Evolutionary conservation across 352 stramenopile genomes (phyloP).

Genomic region (Nothophytophthora sp.): DNA sequence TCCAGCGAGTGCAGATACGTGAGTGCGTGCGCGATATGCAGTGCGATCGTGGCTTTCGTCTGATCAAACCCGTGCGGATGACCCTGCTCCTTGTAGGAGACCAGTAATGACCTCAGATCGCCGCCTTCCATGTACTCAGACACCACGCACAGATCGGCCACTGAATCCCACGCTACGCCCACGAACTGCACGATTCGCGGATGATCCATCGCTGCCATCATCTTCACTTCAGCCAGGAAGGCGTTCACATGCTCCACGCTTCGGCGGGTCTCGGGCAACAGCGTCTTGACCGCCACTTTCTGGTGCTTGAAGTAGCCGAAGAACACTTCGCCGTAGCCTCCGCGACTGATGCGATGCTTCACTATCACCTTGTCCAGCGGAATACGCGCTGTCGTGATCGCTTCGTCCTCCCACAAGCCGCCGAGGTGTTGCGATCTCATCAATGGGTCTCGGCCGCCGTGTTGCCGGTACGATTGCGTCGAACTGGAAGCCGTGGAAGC

Average conservation of each 20-base stretch:
- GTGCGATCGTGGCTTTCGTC: no score
- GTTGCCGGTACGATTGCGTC: no score
- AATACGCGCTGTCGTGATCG: constrained; percentile 18
- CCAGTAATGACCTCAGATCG: constrained; percentile 27
- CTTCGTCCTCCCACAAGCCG: constrained; percentile 20
- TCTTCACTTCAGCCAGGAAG: constrained; percentile 32
- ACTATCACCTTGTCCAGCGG: constrained; percentile 27
- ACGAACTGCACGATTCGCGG: constrained; percentile 34
- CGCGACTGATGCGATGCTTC: constrained; percentile 9
- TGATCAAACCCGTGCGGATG: constrained; percentile 9
- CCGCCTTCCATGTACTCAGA: no score
- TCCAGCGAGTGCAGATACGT: no score
- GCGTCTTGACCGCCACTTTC: constrained; percentile 25
- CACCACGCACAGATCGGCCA: constrained; percentile 29
- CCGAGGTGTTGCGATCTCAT: no score
- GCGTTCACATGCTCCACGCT: constrained; percentile 19
- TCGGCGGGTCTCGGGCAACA: constrained; percentile 18
- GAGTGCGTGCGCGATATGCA: no score
- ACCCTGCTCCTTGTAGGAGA: neutral
- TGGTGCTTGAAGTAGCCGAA: constrained; percentile 17
- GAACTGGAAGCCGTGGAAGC: no score
- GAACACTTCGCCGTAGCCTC: constrained; percentile 26
- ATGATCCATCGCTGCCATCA: constrained; percentile 27
- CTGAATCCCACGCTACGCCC: constrained; percentile 35
- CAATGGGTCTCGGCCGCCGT: no score